Evolutionary conservation across 2,329 filamentous ascomycete species (phyloP), one percentile per base, ranked within the genome.

Genomic region (Fusarium heterosporum): DNA sequence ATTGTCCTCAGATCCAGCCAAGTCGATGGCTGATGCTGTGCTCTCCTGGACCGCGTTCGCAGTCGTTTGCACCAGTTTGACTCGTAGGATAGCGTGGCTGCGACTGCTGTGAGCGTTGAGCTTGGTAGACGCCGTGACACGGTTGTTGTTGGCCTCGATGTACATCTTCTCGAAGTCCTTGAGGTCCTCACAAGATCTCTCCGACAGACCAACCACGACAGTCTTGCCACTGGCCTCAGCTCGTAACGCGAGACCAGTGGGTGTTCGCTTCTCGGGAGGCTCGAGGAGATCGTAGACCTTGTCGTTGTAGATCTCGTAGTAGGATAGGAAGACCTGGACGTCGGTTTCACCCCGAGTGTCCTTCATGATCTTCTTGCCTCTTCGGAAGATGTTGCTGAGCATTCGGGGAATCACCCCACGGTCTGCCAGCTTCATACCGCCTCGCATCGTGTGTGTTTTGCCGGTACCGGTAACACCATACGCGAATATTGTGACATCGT

Each of bases 291-390:
- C 94, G 74, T 90, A 97, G 19, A 97, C 93, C 76, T 95, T 95
- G 81, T 97, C 94, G 77, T 96, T 97, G 80, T 97, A 97, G 69
- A 97, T 97, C 77, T 97, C 94, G 80, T 97, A 97, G 80, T 97
- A 97, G 28, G 92, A 94, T 73, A 97, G 85, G 13, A 88, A 84
- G 16, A 97, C 92, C 10, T 87, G 82, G 22, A 96, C 92, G 3
- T 82, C 84, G 1, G 90, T 94, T 50, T 88, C 82, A 12, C 89
- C 92, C 6, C 84, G 83, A 3, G 89, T 86, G 73, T 97, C 93
- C 78, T 95, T 96, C 68, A 88, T 86, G 17, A 96, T 89, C 82
- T 96, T 97, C 78, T 93, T 92, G 66, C 90, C 90, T 61, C 93
- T 85, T 46, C 95, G 87, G 77, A 95, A 98, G 58, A 98, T 91